phyloP scores from a whole-genome alignment of 202 grass and related monocot genomes.

The Digitaria exilis region DNA sequence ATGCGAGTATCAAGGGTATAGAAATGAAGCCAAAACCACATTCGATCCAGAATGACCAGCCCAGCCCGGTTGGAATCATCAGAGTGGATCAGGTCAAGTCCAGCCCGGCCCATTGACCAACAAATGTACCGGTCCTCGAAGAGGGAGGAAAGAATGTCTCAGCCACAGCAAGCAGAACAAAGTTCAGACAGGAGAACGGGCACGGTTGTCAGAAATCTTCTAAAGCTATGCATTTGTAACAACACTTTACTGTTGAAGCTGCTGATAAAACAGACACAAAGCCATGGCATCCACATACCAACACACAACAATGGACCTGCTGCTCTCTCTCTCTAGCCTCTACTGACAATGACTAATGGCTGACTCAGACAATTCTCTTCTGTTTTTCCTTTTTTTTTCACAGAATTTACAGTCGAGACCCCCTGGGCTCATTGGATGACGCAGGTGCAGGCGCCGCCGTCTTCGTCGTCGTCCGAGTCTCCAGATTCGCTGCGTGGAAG shows the following conservation, averaged over 20 bases:
- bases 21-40: too few species aligned
- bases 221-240: conserved; percentile 41
- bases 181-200: not conserved
- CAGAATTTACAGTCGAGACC: conserved; percentile 46
- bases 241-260: conserved; percentile 37
- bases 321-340: conserved; percentile 5
- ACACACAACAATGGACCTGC: not conserved
- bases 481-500: conserved; percentile 47
- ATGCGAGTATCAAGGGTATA: not conserved
- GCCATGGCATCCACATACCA: conserved; percentile 23
- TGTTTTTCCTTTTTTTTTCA: conserved; percentile 13
- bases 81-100: not conserved
- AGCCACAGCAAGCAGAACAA: not conserved
- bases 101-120: too few species aligned
- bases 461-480: conserved; percentile 47
- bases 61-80: not conserved
- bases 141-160: too few species aligned
- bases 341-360: conserved; percentile 33
- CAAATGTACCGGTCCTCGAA: too few species aligned
- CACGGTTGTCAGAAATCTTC: conserved; percentile 28
- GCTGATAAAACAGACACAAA: conserved; percentile 32
- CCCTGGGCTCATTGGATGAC: conserved; percentile 48
- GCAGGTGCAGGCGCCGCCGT: conserved; percentile 41
- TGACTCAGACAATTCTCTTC: not conserved
- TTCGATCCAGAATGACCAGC: not conserved